Percentiles rank a stretch among this genome's conserved stretches.
phyloP scores from a whole-genome alignment of 345 rosid genomes.

The Hevea brasiliensis region DNA sequence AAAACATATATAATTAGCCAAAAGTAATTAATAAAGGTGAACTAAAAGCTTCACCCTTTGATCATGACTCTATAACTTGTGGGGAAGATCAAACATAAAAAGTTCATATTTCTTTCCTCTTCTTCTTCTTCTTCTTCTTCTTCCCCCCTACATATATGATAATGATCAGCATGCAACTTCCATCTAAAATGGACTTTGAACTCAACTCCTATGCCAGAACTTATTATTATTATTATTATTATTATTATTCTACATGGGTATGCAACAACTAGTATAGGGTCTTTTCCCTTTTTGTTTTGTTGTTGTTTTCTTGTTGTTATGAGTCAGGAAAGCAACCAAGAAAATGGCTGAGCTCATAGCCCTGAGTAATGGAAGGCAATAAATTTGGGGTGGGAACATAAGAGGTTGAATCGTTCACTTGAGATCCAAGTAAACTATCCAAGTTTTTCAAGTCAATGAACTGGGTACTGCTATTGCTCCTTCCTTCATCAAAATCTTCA shows the following conservation, averaged over 20 bases:
- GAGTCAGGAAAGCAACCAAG: constrained; percentile 68
- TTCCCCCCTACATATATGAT: not conserved
- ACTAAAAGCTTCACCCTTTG: constrained; percentile 25
- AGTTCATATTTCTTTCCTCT: no score
- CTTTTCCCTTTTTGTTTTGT: no score
- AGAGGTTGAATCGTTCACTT: constrained; percentile 16
- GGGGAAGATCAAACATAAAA: not conserved
- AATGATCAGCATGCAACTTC: not conserved
- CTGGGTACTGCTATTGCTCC: constrained; percentile 32
- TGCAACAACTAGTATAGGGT: no score
- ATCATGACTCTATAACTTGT: constrained; percentile 2
- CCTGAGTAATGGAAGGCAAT: constrained; percentile 35
- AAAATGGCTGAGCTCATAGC: constrained; percentile 42
- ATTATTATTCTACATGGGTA: no score
- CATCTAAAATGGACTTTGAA: not conserved
- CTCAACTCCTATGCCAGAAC: not conserved
- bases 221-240: not conserved
- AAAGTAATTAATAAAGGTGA: constrained; percentile 21
- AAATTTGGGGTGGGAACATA: constrained; percentile 20
- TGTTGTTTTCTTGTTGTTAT: constrained; percentile 20
- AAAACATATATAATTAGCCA: not conserved
- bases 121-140: not conserved
- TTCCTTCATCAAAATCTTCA: constrained; percentile 51
- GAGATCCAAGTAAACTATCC: constrained; percentile 54
- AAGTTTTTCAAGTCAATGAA: constrained; percentile 65